phyloP scores from a whole-genome alignment of 176 grass and related monocot species.

The Bothriochloa decipiens region DNA sequence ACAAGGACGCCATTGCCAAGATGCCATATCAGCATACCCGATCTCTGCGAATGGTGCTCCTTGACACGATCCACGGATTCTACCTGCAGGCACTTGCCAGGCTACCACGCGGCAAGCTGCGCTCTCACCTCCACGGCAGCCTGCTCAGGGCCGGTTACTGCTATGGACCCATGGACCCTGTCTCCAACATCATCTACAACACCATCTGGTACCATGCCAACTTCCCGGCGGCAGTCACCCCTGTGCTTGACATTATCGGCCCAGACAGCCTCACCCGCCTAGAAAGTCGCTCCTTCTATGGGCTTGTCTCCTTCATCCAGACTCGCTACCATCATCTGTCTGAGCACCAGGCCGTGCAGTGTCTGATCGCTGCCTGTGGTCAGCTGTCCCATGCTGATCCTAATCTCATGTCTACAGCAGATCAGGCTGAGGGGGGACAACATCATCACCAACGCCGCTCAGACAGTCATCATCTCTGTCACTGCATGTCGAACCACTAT shows the following conservation, averaged over 20 bases:
- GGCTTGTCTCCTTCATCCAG: slow-evolving; percentile 12
- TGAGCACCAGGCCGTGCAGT: neutral
- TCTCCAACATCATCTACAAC: neutral
- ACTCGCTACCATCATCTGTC: slow-evolving; percentile 12
- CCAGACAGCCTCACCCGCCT: slow-evolving; percentile 11
- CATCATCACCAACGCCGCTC: neutral
- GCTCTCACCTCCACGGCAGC: slow-evolving; percentile 35
- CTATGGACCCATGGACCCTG: neutral
- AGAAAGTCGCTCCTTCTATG: neutral
- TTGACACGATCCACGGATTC: slow-evolving; percentile 31
- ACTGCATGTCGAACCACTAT: neutral
- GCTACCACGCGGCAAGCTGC: slow-evolving; percentile 8
- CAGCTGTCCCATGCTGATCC: neutral
- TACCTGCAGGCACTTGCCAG: slow-evolving; percentile 25
- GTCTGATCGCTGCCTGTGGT: neutral
- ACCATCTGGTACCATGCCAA: neutral
- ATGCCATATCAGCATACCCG: slow-evolving; percentile 18
- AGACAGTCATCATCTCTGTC: neutral
- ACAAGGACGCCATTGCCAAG: neutral
- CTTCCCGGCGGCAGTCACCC: neutral
- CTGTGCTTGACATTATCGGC: neutral
- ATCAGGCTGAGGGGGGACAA: no score
- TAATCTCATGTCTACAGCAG: neutral
- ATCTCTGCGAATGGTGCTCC: slow-evolving; percentile 18
- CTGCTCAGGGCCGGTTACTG: slow-evolving; percentile 19